These are phyloP conservation scores for Quercus robur DNA, from an alignment of 306 rosid species.

Conservation along the genomic window DNA sequence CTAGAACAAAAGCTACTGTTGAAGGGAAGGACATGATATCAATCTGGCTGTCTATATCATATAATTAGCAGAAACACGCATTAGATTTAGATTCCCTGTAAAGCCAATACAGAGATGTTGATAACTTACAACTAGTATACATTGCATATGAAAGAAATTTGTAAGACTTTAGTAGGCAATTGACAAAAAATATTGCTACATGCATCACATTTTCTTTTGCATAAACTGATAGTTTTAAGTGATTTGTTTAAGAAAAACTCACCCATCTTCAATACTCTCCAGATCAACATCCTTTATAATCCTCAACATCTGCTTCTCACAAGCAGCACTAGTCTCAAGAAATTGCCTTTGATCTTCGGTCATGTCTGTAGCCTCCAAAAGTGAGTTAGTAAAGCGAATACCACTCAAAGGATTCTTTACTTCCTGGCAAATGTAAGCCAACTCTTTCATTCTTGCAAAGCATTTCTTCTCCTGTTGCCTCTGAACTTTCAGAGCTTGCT, in stretches of 20 bases:
- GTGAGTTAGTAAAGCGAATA: constrained; percentile 86
- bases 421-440: constrained; percentile 93
- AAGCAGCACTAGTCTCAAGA: constrained; percentile 87
- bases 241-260: constrained; percentile 32
- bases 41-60: constrained; percentile 1
- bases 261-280: constrained; percentile 85
- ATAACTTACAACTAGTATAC: constrained; percentile 8
- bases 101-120: neutral
- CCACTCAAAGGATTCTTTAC: constrained; percentile 89
- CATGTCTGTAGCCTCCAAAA: constrained; percentile 84
- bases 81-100: neutral
- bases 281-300: constrained; percentile 69
- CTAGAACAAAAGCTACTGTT: neutral
- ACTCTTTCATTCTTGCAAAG: constrained; percentile 83
- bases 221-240: neutral
- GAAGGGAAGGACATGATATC: neutral
- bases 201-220: neutral
- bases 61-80: constrained; percentile 3
- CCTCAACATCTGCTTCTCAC: constrained; percentile 93
- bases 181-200: neutral
- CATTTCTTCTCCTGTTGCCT: constrained; percentile 77
- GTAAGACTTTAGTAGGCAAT: neutral
- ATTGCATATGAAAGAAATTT: neutral
- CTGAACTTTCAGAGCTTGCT: constrained; percentile 74
- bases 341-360: constrained; percentile 89